phyloP scores from a whole-genome alignment of 805 yeast genomes.

The Sugiyamaella marilandica region DNA sequence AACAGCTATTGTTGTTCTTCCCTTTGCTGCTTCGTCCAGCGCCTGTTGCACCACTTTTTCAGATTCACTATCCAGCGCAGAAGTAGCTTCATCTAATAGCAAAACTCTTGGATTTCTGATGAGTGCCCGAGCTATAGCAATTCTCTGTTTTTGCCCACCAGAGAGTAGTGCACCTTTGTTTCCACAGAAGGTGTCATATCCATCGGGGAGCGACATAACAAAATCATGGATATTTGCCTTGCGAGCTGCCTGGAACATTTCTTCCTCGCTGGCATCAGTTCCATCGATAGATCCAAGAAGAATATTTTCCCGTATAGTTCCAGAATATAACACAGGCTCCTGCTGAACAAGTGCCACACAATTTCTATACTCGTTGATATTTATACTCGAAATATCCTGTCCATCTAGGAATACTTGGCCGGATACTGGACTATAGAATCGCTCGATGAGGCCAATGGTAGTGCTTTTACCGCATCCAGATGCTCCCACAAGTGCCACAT shows the following conservation, averaged over 20 bases:
- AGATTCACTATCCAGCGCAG: slow-evolving; percentile 62
- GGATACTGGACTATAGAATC: slow-evolving; percentile 46
- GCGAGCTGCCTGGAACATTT: slow-evolving; percentile 42
- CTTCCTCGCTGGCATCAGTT: slow-evolving; percentile 35
- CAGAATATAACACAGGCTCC: slow-evolving; percentile 54
- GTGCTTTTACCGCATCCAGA: slow-evolving; percentile 61
- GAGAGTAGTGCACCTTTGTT: slow-evolving; percentile 54
- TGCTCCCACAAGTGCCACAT: slow-evolving; percentile 65
- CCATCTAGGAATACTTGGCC: slow-evolving; percentile 53
- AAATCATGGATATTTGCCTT: slow-evolving; percentile 58
- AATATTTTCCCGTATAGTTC: slow-evolving; percentile 52
- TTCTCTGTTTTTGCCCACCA: slow-evolving; percentile 74
- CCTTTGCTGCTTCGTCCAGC: slow-evolving; percentile 56
- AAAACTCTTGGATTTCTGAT: slow-evolving; percentile 62
- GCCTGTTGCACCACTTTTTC: slow-evolving; percentile 73
- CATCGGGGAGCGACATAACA: slow-evolving; percentile 51
- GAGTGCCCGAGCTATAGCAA: slow-evolving; percentile 70
- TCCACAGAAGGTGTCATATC: slow-evolving; percentile 54
- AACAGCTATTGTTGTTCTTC: slow-evolving; percentile 77
- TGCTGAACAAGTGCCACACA: slow-evolving; percentile 58
- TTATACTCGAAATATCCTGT: slow-evolving; percentile 41
- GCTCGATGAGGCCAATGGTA: slow-evolving; percentile 45
- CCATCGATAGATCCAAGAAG: slow-evolving; percentile 43
- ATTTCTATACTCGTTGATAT: slow-evolving; percentile 47
- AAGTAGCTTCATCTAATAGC: slow-evolving; percentile 64